phyloP scores from a whole-genome alignment of 2,329 filamentous ascomycete species.

The Didymella glomerata region DNA sequence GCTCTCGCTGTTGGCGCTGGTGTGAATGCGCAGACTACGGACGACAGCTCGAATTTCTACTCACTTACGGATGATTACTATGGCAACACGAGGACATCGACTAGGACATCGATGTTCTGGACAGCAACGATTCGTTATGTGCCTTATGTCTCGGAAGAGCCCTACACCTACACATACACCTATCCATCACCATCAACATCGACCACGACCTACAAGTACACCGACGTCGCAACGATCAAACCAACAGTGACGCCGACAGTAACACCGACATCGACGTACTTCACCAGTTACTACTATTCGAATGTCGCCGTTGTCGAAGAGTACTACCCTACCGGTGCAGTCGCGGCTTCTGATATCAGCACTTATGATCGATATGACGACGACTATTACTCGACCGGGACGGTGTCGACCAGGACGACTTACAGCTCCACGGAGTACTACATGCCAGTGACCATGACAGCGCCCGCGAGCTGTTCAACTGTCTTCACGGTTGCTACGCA shows the following conservation, averaged over 20 bases:
- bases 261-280: conserved; percentile 32
- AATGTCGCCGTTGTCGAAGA: conserved; percentile 31
- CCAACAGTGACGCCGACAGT: conserved; percentile 37
- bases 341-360: conserved; percentile 37
- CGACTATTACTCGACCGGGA: conserved; percentile 12
- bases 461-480: conserved; percentile 40
- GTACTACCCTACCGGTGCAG: conserved; percentile 35
- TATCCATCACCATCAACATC: background rate
- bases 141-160: conserved; percentile 24
- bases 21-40: conserved; percentile 18
- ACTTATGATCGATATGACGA: conserved; percentile 22
- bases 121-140: conserved; percentile 35
- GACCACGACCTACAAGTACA: conserved; percentile 21
- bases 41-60: conserved; percentile 13
- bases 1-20: conserved; percentile 27
- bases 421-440: conserved; percentile 27
- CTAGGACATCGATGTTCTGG: conserved; percentile 34
- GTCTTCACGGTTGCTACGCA: conserved; percentile 33
- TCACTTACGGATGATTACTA: conserved; percentile 15
- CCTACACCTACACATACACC: conserved; percentile 25
- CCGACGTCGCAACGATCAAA: conserved; percentile 33
- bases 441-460: conserved; percentile 46
- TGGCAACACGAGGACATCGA: conserved; percentile 4
- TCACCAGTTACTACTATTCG: conserved; percentile 20
- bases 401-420: conserved; percentile 14